Evolutionary conservation across 2,329 filamentous ascomycete genomes (phyloP).

Genomic region (Xylaria polymorpha): DNA sequence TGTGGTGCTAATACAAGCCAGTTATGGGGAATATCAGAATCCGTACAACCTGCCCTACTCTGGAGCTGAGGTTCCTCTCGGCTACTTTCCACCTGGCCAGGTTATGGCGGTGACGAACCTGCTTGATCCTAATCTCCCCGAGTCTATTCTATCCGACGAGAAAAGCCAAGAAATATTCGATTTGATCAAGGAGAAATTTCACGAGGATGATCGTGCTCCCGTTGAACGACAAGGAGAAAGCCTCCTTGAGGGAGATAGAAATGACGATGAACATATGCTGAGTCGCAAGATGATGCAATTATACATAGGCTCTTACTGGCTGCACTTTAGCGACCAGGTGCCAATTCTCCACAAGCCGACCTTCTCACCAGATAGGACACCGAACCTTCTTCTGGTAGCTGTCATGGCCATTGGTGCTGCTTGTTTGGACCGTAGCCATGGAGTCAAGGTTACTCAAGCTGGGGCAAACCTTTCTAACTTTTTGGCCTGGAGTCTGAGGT

Average conservation of each 20-base stretch:
- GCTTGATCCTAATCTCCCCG: slow-evolving; percentile 81
- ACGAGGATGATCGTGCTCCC: slow-evolving; percentile 80
- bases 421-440: slow-evolving; percentile 85
- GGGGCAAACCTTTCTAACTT: slow-evolving; percentile 91
- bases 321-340: slow-evolving; percentile 92
- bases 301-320: slow-evolving; percentile 94
- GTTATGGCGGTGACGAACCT: slow-evolving; percentile 92
- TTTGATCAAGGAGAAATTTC: slow-evolving; percentile 82
- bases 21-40: slow-evolving; percentile 64
- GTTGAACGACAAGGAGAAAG: slow-evolving; percentile 79
- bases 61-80: slow-evolving; percentile 60
- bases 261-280: slow-evolving; percentile 72
- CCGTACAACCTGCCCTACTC: slow-evolving; percentile 64
- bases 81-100: slow-evolving; percentile 70
- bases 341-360: slow-evolving; percentile 96
- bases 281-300: slow-evolving; percentile 96
- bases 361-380: slow-evolving; percentile 87
- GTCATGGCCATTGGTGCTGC: slow-evolving; percentile 95
- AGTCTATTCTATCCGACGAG: slow-evolving; percentile 84
- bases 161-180: slow-evolving; percentile 87
- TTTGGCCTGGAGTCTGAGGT: slow-evolving; percentile 90
- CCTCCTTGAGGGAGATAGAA: slow-evolving; percentile 81
- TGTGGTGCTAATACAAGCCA: slow-evolving; percentile 47
- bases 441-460: slow-evolving; percentile 76
- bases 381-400: slow-evolving; percentile 83